Base-by-base conservation (phyloP, 2,329 filamentous ascomycete genomes). In the Penicillium sp. region DNA sequence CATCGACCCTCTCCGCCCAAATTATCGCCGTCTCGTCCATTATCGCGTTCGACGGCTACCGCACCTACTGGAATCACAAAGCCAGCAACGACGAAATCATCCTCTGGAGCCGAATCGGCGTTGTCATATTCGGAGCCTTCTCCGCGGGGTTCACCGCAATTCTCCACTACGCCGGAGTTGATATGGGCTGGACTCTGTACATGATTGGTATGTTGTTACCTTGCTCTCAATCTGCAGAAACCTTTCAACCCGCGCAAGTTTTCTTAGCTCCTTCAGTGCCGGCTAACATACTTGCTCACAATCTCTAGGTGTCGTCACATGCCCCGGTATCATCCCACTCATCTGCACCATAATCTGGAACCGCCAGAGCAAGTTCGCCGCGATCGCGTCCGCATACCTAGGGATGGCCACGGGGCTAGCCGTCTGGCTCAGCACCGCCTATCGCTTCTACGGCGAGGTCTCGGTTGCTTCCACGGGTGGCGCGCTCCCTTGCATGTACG, bases 181-280 rank as follows among this genome's bases (percentile, higher is more conserved):
- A 86, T 51, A 75, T 86, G 0, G 80, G 81, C 1, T 86, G 83
- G 84, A 84, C 82, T 0, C 63, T 85, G 1, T 85, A 86, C 64
- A 83, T 85, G 82, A 78, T 86, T 0, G 78, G 74, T 75, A 68
- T 38, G 66, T 55, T 29, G 29, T n/a, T 19, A 3, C 7, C 21
- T 5, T 7, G 17, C 9, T n/a, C 6, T n/a, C 3, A 7, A 3
- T 7, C 7, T 11, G 2, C 55, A 26, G 7, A n/a, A 1, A 58
- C 15, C 46, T 4, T 49, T 17, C 3, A 15, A 3, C 30, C 31
- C 3, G 5, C 21, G 21, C 21, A 21, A 21, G 21, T 21, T 21
- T 1, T 21, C 21, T 21, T 21, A 21, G 21, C 21, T 2, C 21
- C 21, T 21, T 21, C 21, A 21, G 21, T 21, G 21, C 21, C 21